phyloP scores from a whole-genome alignment of 2,329 filamentous ascomycete species.

The Colletotrichum graminicola region DNA sequence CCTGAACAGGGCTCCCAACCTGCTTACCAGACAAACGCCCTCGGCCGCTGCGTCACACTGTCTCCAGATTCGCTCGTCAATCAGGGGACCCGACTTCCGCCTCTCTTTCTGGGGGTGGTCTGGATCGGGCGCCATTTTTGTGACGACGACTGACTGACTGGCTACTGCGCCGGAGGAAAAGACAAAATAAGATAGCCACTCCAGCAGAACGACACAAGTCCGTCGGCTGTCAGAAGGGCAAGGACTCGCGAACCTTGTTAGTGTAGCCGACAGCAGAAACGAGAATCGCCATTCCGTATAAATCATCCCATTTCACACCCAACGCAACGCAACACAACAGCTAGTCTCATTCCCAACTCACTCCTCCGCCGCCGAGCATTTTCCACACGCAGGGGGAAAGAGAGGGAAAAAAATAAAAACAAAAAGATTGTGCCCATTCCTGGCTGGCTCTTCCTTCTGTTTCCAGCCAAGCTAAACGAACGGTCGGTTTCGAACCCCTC shows the following conservation, averaged over 20 bases:
- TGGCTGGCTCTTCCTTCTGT: conserved; percentile 1
- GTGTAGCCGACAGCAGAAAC: not conserved
- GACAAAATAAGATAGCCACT: not conserved
- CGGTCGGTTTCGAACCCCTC: conserved; percentile 9
- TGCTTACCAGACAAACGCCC: conserved; percentile 15
- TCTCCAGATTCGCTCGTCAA: conserved; percentile 31
- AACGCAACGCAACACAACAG: conserved; percentile 3
- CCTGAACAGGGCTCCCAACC: conserved; percentile 33
- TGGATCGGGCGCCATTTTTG: conserved; percentile 22
- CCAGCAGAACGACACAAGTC: not conserved
- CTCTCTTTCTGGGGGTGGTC: not conserved
- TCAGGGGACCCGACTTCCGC: conserved; percentile 2
- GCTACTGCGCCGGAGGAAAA: not conserved
- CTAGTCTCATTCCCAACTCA: conserved; percentile 27
- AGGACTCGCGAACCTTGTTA: conserved; percentile 1
- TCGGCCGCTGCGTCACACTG: conserved; percentile 36
- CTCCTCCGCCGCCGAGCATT: not conserved
- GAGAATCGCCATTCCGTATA: conserved; percentile 30
- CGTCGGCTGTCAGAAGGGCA: not conserved
- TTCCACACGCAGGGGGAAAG: conserved; percentile 11
- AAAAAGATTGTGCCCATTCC: conserved; percentile 22
- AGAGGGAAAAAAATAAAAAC: not conserved
- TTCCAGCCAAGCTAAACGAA: not conserved
- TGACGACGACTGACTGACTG: conserved; percentile 6
- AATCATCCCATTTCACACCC: conserved; percentile 29